A percentile compares a stretch with the other conserved stretches of the same genome.
These are phyloP conservation scores for Esteya vermicola DNA, from an alignment of 2,329 filamentous ascomycete species.

Conservation along the genomic window DNA sequence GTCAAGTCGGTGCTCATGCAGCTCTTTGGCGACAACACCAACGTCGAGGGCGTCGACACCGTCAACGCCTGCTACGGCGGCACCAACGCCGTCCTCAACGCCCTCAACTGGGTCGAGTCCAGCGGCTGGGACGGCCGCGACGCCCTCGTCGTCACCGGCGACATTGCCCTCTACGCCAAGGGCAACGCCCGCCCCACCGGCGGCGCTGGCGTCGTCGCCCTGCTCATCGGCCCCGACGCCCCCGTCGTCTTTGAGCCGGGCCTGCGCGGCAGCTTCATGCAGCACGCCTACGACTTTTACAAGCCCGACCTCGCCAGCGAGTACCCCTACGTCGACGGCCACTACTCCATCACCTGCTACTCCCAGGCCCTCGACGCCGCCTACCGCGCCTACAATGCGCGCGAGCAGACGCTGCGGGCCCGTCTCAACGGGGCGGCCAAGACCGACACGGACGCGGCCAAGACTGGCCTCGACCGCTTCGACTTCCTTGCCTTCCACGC, in stretches of 20 bases:
- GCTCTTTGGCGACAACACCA: slow-evolving; percentile 71
- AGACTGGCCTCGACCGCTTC: slow-evolving; percentile 63
- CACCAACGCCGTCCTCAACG: slow-evolving; percentile 74
- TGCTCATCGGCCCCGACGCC: slow-evolving; percentile 66
- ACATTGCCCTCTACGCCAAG: slow-evolving; percentile 78
- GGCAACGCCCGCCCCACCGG: slow-evolving; percentile 69
- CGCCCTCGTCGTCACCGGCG: slow-evolving; percentile 65
- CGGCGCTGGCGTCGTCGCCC: slow-evolving; percentile 64
- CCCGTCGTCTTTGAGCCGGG: slow-evolving; percentile 66
- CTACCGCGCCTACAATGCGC: slow-evolving; percentile 68
- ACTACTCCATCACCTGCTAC: slow-evolving; percentile 74
- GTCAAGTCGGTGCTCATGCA: slow-evolving; percentile 84
- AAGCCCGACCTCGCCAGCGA: slow-evolving; percentile 80
- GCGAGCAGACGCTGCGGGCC: slow-evolving; percentile 42
- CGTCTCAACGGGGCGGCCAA: slow-evolving; percentile 36
- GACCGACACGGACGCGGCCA: slow-evolving; percentile 40
- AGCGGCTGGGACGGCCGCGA: slow-evolving; percentile 77
- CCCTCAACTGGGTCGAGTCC: slow-evolving; percentile 74
- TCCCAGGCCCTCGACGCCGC: slow-evolving; percentile 65
- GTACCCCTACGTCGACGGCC: slow-evolving; percentile 74
- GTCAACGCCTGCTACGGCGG: slow-evolving; percentile 80
- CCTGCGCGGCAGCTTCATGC: slow-evolving; percentile 66
- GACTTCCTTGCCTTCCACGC: slow-evolving; percentile 75
- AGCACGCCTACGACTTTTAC: slow-evolving; percentile 81
- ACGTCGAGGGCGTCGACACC: slow-evolving; percentile 71